These are phyloP conservation scores for Hypsizygus ulmarius DNA, from an alignment of 1,284 basidiomycete species.

Conservation along the genomic window DNA sequence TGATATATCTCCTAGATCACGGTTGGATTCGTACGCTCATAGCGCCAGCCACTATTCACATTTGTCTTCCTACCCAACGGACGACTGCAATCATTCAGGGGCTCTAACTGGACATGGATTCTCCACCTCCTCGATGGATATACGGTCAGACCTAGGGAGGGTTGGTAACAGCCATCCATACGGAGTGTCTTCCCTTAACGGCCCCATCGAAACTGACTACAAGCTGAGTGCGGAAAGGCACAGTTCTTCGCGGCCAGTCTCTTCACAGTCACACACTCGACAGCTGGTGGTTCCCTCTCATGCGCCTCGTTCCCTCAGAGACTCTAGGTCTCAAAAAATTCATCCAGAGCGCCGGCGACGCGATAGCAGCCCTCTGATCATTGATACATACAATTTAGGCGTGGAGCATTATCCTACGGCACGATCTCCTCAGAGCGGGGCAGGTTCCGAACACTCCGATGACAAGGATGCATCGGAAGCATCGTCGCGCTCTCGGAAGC, in stretches of 20 bases:
- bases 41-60: not conserved
- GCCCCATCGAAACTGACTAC: constrained; percentile 6
- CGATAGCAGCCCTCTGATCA: constrained; percentile 1
- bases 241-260: constrained; percentile 1
- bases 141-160: not conserved
- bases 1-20: constrained; percentile 11
- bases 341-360: constrained; percentile 5
- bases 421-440: not conserved
- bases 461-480: not conserved
- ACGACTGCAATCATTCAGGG: constrained; percentile 1
- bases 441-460: constrained; percentile 1
- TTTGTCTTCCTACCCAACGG: not conserved
- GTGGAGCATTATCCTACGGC: not conserved
- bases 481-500: constrained; percentile 32
- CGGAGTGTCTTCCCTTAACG: not conserved
- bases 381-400: constrained; percentile 7
- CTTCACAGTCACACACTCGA: constrained; percentile 6
- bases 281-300: not conserved
- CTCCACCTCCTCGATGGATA: not conserved
- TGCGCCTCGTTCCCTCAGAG: constrained; percentile 1
- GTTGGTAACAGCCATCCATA: not conserved
- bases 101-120: constrained; percentile 1
- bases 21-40: constrained; percentile 6
- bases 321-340: not conserved
- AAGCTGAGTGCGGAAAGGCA: constrained; percentile 9